Base-by-base conservation (phyloP, 2,329 filamentous ascomycete genomes). In the Monilinia aucupariae region DNA sequence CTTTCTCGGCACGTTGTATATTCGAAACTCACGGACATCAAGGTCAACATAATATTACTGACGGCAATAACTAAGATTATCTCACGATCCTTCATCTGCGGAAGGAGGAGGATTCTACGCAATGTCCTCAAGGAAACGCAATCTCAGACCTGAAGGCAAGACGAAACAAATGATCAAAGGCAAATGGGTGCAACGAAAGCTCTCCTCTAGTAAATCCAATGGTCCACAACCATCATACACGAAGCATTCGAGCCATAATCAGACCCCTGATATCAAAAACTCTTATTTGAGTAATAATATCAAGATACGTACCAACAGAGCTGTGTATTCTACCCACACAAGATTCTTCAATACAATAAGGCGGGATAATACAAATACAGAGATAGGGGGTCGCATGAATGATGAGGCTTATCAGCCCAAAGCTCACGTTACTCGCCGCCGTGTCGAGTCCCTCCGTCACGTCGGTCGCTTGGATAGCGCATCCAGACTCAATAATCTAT, bases 21-120 rank as follows among this genome's bases (percentile, higher is more conserved):
- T 9, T 25, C 9, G n/a, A 54, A 17, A 10, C 20, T n/a, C 13
- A 4, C 8, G 37, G 3, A 7, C 4, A 1, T 2, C 9, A 20
- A 30, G 12, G 1, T 12, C 15, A 17, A n/a, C 10, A 27, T 13
- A 0, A 20, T 10, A 12, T 12, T 5, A 12, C 15, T 8, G 2
- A 13, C 4, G 13, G 27, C 34, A 20, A 39, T 13, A 54, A 20
- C 2, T 1, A 30, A 15, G 27, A 13, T 12, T 17, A 27, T 20
- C 17, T 20, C 10, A 6, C n/a, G 3, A 39, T 3, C 17, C 25
- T 39, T 2, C n/a, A 17, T 7, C 15, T 13, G 37, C 6, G 4
- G 3, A 37, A 6, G 4, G 20, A 8, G 2, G 5, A 43, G 17
- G 20, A 1, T 17, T 20, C 7, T 43, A 17, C 41, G 8, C 12